Evolutionary conservation across 2,329 filamentous ascomycete species (phyloP), one percentile per base, ranked within the genome.

Genomic region (Xylariaceae sp.): DNA sequence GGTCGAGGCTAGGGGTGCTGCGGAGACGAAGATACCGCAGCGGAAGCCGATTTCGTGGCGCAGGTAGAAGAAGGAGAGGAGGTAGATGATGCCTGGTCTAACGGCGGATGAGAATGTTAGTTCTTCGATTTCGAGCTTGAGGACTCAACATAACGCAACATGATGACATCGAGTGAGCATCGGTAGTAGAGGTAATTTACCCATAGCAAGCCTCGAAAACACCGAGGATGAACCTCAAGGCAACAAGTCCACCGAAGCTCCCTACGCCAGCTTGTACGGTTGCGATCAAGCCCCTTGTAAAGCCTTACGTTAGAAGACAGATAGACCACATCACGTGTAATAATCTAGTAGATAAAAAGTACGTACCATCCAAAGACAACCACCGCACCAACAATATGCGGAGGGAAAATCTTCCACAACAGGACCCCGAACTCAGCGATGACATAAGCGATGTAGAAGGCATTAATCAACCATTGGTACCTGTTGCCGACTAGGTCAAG

Each of bases 1-100:
- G 1, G 83, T 85, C 38, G 87, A 92, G 5, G 89, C 88, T 4
- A 95, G 73, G 1, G 79, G 79, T 1, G 90, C 89, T 50, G 92
- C 91, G 50, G 79, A 81, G 46, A 87, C 79, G 62, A 50, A 49
- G 21, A 58, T 55, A 22, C 55, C 57, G 34, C 50, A 54, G 42
- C 57, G 57, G 21, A 58, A 57, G 11, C 57, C 55, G 25, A 59
- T 43, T 42, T 59, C 57, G 16, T 55, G 53, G 33, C 57, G 51
- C 16, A 56, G 53, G 29, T 59, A 59, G 46, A 58, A 59, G 48
- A 59, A 58, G 1, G 57, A 44, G 23, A 49, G 25, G 22, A 46
- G 45, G 17, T 43, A 45, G 37, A 47, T 44, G 6, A 49, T 50
- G 7, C 45, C 34, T 22, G 54, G 53, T 45, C 51, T 59, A 20